A percentile compares a stretch with the other conserved stretches of the same genome.
These are phyloP conservation scores for Circinella minor DNA, from an alignment of 371 early-diverging fungal genomes.

Conservation along the genomic window DNA sequence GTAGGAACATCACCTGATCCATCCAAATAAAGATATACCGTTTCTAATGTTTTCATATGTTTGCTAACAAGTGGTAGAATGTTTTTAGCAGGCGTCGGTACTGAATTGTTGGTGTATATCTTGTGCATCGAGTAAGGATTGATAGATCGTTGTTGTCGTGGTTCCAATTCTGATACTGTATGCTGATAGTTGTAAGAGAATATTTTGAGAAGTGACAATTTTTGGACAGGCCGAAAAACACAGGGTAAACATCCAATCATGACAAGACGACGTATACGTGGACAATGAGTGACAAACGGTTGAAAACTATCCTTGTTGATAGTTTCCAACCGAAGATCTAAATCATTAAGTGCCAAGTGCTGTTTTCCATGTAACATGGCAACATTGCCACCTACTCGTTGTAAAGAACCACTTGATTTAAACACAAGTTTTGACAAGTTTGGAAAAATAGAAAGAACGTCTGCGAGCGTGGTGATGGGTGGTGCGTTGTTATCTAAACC, in stretches of 20 bases:
- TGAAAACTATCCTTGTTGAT: neutral
- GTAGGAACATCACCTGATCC: neutral
- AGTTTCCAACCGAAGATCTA: neutral
- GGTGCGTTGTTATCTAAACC: neutral
- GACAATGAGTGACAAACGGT: neutral
- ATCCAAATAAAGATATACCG: neutral
- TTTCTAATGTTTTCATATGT: neutral
- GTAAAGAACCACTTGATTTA: neutral
- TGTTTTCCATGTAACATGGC: neutral
- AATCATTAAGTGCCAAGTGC: neutral
- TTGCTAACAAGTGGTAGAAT: neutral
- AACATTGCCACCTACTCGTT: neutral
- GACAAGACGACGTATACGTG: neutral
- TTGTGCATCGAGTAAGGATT: neutral
- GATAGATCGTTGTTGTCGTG: neutral
- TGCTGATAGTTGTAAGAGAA: neutral
- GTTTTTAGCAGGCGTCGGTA: neutral
- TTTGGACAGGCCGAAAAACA: neutral
- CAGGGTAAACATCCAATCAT: neutral
- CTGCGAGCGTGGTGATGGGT: neutral
- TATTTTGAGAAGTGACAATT: neutral
- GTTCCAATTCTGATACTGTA: neutral
- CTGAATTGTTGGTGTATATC: neutral
- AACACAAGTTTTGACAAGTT: neutral
- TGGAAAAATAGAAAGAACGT: neutral